A percentile compares a stretch with the other conserved stretches of the same genome.
phyloP scores from a whole-genome alignment of 2,329 filamentous ascomycete genomes.

The Pseudocercospora macadamiae region DNA sequence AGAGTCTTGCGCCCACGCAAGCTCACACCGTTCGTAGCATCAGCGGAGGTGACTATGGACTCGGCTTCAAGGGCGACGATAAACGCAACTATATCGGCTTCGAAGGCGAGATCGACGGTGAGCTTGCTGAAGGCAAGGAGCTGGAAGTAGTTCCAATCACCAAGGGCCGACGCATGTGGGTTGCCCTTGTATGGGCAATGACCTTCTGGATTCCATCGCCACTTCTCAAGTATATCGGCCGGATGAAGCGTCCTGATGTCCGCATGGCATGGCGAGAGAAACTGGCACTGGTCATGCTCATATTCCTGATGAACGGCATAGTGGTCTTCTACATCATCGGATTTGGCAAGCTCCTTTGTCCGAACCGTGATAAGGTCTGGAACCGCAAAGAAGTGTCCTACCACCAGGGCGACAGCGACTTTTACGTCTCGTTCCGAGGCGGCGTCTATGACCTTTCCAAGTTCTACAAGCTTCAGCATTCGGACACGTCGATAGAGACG shows the following conservation, averaged over 20 bases:
- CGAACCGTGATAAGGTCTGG: slow-evolving; percentile 91
- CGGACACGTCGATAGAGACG: slow-evolving; percentile 65
- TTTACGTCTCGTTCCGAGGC: slow-evolving; percentile 84
- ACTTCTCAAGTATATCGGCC: slow-evolving; percentile 75
- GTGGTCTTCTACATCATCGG: slow-evolving; percentile 91
- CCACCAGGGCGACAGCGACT: slow-evolving; percentile 75
- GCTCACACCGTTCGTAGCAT: slow-evolving; percentile 56
- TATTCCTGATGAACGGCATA: slow-evolving; percentile 75
- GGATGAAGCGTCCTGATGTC: slow-evolving; percentile 96
- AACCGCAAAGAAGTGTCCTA: slow-evolving; percentile 66
- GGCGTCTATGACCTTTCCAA: slow-evolving; percentile 89
- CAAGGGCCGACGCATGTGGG: slow-evolving; percentile 72
- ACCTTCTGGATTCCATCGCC: slow-evolving; percentile 97
- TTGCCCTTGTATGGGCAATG: slow-evolving; percentile 77
- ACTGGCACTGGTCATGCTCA: slow-evolving; percentile 77
- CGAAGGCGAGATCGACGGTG: slow-evolving; percentile 76
- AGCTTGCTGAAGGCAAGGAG: slow-evolving; percentile 74
- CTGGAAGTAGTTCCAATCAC: slow-evolving; percentile 71
- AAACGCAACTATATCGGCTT: slow-evolving; percentile 70
- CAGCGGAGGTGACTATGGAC: slow-evolving; percentile 78
- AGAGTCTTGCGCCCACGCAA: slow-evolving; percentile 59
- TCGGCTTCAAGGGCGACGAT: slow-evolving; percentile 83
- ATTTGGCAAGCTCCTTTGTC: slow-evolving; percentile 84
- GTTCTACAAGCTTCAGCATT: slow-evolving; percentile 85
- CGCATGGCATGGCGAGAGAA: slow-evolving; percentile 98